Evolutionary conservation across 2,329 filamentous ascomycete species (phyloP).

Genomic region (Podosphaera aphanis): DNA sequence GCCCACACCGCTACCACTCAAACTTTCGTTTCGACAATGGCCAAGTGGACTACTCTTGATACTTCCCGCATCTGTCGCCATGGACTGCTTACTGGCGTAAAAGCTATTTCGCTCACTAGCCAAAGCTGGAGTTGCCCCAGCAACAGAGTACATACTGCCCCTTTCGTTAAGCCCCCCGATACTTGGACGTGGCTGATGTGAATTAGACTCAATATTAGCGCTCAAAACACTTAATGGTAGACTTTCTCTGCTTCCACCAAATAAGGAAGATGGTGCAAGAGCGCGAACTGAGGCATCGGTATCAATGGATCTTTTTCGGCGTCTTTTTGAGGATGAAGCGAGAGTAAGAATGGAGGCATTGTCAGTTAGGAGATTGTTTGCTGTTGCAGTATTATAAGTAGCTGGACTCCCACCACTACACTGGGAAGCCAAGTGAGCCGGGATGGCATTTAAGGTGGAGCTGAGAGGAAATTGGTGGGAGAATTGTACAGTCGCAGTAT

Average conservation of each 20-base stretch:
- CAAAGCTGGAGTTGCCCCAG: constrained; percentile 40
- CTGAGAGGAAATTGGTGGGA: constrained; percentile 39
- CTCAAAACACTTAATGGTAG: constrained; percentile 59
- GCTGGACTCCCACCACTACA: constrained; percentile 30
- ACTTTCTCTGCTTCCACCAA: constrained; percentile 60
- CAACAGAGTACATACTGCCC: constrained; percentile 62
- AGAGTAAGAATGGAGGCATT: constrained; percentile 71
- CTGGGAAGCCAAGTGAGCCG: constrained; percentile 38
- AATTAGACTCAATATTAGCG: constrained; percentile 37
- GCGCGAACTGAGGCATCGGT: constrained; percentile 70
- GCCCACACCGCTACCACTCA: constrained; percentile 42
- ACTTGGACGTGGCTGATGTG: constrained; percentile 26
- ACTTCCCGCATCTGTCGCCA: constrained; percentile 45
- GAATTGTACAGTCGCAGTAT: constrained; percentile 27
- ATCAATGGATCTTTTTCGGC: constrained; percentile 56
- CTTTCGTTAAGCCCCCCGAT: constrained; percentile 29
- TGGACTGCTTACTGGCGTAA: constrained; percentile 35
- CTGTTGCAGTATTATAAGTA: constrained; percentile 56
- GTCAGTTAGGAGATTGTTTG: constrained; percentile 61
- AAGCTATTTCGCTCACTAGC: constrained; percentile 60
- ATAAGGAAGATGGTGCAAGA: constrained; percentile 60
- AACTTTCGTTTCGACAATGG: constrained; percentile 61
- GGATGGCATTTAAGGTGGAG: constrained; percentile 48
- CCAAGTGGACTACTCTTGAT: constrained; percentile 55
- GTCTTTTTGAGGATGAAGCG: constrained; percentile 59